Conservation (phyloP, 2,329 filamentous ascomycete species). For the Nemania abortiva region DNA sequence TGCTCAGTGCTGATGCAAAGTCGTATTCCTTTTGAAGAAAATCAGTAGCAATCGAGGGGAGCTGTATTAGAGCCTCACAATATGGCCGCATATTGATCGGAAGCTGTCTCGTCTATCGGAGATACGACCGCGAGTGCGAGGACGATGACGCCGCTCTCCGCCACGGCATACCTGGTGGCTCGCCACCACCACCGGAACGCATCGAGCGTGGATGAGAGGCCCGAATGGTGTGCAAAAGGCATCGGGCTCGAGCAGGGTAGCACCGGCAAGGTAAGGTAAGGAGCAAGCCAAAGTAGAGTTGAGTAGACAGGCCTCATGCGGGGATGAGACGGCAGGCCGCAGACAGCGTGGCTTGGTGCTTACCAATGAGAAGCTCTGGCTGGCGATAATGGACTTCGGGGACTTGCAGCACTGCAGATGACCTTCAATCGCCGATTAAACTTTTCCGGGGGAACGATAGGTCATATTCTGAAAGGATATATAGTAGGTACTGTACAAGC, state of each 20-base stretch:
- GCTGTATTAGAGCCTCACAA: conserved; percentile 5
- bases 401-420: conserved; percentile 14
- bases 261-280: conserved; percentile 14
- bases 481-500: conserved; percentile 3
- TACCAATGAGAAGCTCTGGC: conserved; percentile 20
- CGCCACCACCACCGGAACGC: conserved; percentile 6
- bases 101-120: conserved; percentile 6
- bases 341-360: conserved; percentile 20
- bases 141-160: conserved; percentile 13
- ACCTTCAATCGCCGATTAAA: conserved; percentile 19
- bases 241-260: conserved; percentile 1
- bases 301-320: conserved; percentile 19
- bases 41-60: neutral
- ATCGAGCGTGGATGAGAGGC: neutral
- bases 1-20: neutral
- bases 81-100: neutral
- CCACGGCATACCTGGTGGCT: neutral
- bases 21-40: neutral
- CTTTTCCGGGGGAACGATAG: neutral
- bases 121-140: neutral
- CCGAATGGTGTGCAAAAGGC: conserved; percentile 3
- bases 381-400: conserved; percentile 19
- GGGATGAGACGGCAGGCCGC: conserved; percentile 21
- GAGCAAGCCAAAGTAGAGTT: neutral
- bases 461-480: neutral